Evolutionary conservation across 306 rosid species (phyloP).

Genomic region (Medicago lupulina): DNA sequence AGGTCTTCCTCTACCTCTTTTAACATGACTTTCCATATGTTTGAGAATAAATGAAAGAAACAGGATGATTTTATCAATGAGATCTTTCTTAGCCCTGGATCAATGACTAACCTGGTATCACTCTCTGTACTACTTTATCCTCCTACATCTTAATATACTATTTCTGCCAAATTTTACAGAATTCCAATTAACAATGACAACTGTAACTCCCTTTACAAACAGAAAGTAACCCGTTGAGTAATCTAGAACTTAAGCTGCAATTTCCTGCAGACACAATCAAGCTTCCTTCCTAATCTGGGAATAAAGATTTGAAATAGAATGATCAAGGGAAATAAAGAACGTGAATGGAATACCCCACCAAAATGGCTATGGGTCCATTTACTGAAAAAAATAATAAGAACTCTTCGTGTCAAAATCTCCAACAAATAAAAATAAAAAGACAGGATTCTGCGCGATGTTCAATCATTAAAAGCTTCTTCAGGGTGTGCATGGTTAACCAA

Average conservation of each 20-base stretch:
- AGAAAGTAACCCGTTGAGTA: neutral
- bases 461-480: too few relatives aligned
- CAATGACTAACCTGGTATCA: neutral
- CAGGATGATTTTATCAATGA: neutral
- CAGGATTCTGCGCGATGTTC: too few relatives aligned
- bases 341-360: neutral
- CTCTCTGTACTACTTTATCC: neutral
- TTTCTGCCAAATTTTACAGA: neutral
- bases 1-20: too few relatives aligned
- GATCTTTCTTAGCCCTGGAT: conserved; percentile 6
- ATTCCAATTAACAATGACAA: neutral
- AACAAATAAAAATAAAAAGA: neutral
- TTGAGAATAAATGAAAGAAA: neutral
- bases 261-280: conserved; percentile 14
- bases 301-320: neutral
- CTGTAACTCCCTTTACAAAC: neutral
- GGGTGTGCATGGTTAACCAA: too few relatives aligned
- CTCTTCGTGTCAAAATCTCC: neutral
- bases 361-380: neutral
- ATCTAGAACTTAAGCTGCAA: conserved; percentile 1
- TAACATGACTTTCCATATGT: too few relatives aligned
- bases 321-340: too few relatives aligned
- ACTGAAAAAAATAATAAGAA: neutral
- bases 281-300: conserved; percentile 11
- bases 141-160: neutral